Evolutionary conservation across 192 early-diverging fungal genomes (phyloP).

Genomic region (Rhizophagus prolifer): DNA sequence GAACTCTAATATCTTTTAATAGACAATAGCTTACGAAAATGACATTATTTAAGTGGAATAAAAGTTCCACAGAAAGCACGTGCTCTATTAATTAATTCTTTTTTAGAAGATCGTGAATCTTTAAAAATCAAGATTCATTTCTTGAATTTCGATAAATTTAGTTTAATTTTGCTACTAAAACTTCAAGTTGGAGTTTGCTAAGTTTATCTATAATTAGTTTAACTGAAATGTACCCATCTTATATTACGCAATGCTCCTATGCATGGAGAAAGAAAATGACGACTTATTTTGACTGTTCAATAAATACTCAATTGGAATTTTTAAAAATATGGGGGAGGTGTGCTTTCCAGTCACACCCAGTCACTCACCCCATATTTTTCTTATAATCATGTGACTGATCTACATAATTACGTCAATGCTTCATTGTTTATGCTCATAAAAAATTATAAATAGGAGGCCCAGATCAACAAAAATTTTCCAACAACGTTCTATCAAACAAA

Average conservation of each 20-base stretch:
- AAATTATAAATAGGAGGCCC: neutral
- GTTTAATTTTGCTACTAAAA: neutral
- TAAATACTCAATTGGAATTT: too few relatives aligned
- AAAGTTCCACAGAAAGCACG: neutral
- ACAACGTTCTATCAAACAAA: too few relatives aligned
- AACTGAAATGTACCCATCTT: too few relatives aligned
- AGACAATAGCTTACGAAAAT: neutral
- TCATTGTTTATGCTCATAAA: neutral
- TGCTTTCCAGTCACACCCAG: too few relatives aligned
- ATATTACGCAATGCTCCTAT: too few relatives aligned
- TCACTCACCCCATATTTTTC: too few relatives aligned
- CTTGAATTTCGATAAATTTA: neutral
- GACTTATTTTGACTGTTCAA: too few relatives aligned
- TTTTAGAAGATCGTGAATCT: neutral
- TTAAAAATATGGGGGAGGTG: too few relatives aligned
- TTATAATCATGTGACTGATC: neutral
- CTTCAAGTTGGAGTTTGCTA: neutral
- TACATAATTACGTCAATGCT: neutral
- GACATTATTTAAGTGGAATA: neutral
- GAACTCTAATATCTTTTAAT: too few relatives aligned
- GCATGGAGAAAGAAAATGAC: too few relatives aligned
- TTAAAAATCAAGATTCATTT: neutral
- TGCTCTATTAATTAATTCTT: neutral
- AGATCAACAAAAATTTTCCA: neutral
- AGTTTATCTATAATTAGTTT: neutral